Base-by-base conservation (phyloP, 2,329 filamentous ascomycete genomes). In the Epichloe amarillans region DNA sequence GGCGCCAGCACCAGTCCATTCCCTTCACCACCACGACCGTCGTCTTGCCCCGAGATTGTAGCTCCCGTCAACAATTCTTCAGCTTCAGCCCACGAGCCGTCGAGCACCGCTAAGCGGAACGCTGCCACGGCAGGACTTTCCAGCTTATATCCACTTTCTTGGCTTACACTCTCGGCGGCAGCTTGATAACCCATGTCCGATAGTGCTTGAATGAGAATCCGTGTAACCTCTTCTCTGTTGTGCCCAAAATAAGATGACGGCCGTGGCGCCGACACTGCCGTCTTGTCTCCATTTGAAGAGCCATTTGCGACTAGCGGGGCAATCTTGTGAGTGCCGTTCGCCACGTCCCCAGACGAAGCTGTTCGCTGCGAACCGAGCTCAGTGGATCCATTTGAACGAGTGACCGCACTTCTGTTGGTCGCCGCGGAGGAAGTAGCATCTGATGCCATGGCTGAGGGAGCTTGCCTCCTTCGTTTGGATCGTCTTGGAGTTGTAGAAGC, bases 171-270 rank as follows among this genome's bases (percentile, higher is more conserved):
- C 43, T 80, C 75, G 23, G 93, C 91, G 12, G 91, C 86, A 12
- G 74, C 73, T 53, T 82, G 74, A 63, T 97, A 96, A 2, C 93
- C 93, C 70, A 98, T 76, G 64, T 96, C 91, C 23, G 82, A 80
- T 56, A 98, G 70, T 37, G 89, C 86, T 67, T 98, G 93, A 61
- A 98, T 93, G 60, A 98, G 69, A 56, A 97, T 85, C 50, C 93
- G 77, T 5, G 91, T 95, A 43, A 97, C 84, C 70, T 98, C 91
- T 72, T 95, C 89, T 63, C 88, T 81, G 63, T 93, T 81, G 63
- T 97, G 91, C 17, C 89, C 90, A 62, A 82, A 84, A 65, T 94
- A 97, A 30, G 65, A 67, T 43, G 58, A 47, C 2, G 60, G 55
- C 12, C 53, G 56, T 35, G 54, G 53, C 19, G 50, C 49, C 12